Percentiles rank a stretch among this genome's conserved stretches.
Conservation (phyloP, 805 yeast species). For the Tetrapisispora iriomotensis region DNA sequence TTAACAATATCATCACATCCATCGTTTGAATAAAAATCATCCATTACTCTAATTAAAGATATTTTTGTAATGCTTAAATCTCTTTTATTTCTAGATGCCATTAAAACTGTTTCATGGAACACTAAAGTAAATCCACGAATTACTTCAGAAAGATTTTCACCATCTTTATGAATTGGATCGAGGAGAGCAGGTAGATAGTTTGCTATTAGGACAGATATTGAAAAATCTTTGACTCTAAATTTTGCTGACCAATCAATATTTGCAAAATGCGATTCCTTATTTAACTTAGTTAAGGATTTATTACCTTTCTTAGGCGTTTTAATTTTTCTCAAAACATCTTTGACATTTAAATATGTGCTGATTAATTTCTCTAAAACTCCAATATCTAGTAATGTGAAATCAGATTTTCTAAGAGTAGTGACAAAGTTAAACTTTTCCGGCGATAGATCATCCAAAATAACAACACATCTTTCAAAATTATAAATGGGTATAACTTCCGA, state of each 20-base stretch:
- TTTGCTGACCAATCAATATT: conserved; percentile 14
- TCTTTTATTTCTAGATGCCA: conserved; percentile 5
- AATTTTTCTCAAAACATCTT: not conserved
- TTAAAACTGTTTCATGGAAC: conserved; percentile 15
- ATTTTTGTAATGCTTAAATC: conserved; percentile 12
- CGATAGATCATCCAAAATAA: conserved; percentile 14
- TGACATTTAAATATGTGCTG: not conserved
- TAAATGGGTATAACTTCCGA: conserved; percentile 17
- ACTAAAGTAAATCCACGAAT: conserved; percentile 19
- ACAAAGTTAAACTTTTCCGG: conserved; percentile 10
- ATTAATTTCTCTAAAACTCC: conserved; percentile 14
- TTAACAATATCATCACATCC: conserved; percentile 13
- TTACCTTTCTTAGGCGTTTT: not conserved
- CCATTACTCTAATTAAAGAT: conserved; percentile 18
- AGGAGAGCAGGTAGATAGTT: conserved; percentile 14
- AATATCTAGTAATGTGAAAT: conserved; percentile 16
- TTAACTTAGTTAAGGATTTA: too few species aligned
- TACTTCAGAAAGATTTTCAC: conserved; percentile 14
- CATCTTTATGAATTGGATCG: conserved; percentile 17
- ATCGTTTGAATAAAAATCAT: conserved; percentile 5
- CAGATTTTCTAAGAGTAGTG: conserved; percentile 22
- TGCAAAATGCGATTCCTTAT: not conserved
- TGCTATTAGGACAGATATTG: conserved; percentile 16
- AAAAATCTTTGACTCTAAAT: conserved; percentile 21
- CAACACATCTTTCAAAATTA: conserved; percentile 24